Conservation (phyloP, 1,284 basidiomycete species). For the Apiotrichum sp. region DNA sequence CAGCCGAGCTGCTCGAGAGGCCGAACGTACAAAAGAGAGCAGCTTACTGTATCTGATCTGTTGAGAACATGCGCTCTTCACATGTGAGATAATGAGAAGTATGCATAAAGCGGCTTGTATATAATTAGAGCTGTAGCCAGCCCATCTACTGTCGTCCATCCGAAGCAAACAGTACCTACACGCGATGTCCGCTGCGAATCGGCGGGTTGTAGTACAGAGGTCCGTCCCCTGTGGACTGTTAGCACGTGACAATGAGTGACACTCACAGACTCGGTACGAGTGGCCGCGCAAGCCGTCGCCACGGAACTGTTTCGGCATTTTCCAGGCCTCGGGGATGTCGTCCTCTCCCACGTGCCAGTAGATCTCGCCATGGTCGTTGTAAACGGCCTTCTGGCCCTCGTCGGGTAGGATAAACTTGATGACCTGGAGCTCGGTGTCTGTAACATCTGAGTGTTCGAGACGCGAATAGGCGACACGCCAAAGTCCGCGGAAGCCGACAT, state of each 20-base stretch:
- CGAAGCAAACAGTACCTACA: not conserved
- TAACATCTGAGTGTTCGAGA: constrained; percentile 40
- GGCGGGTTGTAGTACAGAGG: constrained; percentile 47
- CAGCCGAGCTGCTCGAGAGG: too few relatives aligned
- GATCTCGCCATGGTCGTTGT: constrained; percentile 59
- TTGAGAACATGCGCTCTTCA: too few relatives aligned
- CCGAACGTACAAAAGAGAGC: too few relatives aligned
- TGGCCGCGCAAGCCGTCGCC: constrained; percentile 31
- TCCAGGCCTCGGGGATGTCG: constrained; percentile 53
- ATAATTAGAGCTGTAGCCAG: too few relatives aligned
- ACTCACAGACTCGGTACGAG: constrained; percentile 20
- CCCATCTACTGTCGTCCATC: too few relatives aligned
- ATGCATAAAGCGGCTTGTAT: too few relatives aligned
- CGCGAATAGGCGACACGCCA: constrained; percentile 60
- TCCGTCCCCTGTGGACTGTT: constrained; percentile 21
- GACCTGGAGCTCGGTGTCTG: constrained; percentile 51
- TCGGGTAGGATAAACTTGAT: constrained; percentile 71
- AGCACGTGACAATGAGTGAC: too few relatives aligned
- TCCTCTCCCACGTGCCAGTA: constrained; percentile 65
- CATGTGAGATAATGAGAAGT: too few relatives aligned
- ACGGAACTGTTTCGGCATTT: constrained; percentile 39
- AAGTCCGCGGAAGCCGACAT: constrained; percentile 74
- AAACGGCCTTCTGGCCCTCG: constrained; percentile 53
- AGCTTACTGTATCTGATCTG: too few relatives aligned
- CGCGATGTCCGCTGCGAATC: constrained; percentile 23